Conservation (phyloP, 2,329 filamentous ascomycete species). For the Clonostachys rhizophaga region DNA sequence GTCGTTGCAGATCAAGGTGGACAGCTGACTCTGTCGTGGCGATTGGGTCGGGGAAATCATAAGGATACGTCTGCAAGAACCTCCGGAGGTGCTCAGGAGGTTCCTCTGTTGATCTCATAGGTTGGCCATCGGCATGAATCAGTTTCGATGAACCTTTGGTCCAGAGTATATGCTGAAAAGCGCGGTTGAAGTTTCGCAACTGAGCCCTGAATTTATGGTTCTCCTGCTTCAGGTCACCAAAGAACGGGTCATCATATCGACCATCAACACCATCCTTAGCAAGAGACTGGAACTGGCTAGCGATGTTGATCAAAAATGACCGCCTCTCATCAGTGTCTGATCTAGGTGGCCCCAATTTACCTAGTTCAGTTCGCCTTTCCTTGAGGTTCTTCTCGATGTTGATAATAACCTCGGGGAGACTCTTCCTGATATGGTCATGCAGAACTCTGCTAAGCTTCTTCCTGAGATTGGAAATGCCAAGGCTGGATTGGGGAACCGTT, state of each 20-base stretch:
- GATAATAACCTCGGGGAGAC: slow-evolving; percentile 3
- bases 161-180: slow-evolving; percentile 17
- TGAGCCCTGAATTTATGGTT: slow-evolving; percentile 18
- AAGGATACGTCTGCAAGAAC: slow-evolving; percentile 15
- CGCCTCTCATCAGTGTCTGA: slow-evolving; percentile 15
- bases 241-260: slow-evolving; percentile 27
- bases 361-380: slow-evolving; percentile 1
- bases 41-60: slow-evolving; percentile 19
- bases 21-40: slow-evolving; percentile 9
- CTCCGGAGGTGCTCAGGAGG: slow-evolving; percentile 18
- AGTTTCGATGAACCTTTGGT: slow-evolving; percentile 11
- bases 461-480: slow-evolving; percentile 4
- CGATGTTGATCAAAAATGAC: slow-evolving; percentile 24
- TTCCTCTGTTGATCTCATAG: neutral
- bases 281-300: slow-evolving; percentile 24
- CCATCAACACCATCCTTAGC: slow-evolving; percentile 18
- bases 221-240: slow-evolving; percentile 13
- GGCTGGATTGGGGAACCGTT: slow-evolving; percentile 5
- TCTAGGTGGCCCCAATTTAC: slow-evolving; percentile 9
- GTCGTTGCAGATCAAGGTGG: slow-evolving; percentile 16
- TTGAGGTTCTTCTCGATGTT: slow-evolving; percentile 6
- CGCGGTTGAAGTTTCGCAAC: slow-evolving; percentile 20
- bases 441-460: slow-evolving; percentile 5
- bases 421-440: slow-evolving; percentile 1
- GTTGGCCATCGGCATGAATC: slow-evolving; percentile 4